These are phyloP conservation scores for grape (Vitis vinifera) DNA, from an alignment of 164 flowering plant species.

Conservation along the genomic window DNA sequence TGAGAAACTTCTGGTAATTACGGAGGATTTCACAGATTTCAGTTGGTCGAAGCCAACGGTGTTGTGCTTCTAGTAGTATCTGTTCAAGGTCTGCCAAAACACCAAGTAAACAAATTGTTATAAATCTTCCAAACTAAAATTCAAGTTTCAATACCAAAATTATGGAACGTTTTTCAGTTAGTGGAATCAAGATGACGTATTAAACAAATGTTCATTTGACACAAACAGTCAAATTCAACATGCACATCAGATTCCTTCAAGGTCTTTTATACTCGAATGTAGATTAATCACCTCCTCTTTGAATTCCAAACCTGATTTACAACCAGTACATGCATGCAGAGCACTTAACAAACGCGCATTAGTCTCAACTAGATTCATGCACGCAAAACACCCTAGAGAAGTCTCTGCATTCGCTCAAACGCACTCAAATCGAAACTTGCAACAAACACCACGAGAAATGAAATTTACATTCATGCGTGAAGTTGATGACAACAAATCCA, in stretches of 20 bases:
- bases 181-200: background rate
- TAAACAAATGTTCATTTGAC: no score
- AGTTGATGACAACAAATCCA: background rate
- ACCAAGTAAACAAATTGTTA: background rate
- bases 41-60: conserved; percentile 72
- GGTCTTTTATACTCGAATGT: no score
- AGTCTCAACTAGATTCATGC: background rate
- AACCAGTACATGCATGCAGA: no score
- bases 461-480: background rate
- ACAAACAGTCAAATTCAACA: no score
- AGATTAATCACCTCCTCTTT: no score
- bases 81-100: conserved; percentile 44
- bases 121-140: background rate
- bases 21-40: conserved; percentile 74
- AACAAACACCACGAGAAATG: background rate
- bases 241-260: no score
- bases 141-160: background rate
- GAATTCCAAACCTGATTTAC: no score
- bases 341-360: no score
- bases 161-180: background rate
- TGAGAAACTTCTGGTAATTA: conserved; percentile 48
- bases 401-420: background rate
- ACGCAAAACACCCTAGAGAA: background rate
- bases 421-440: background rate
- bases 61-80: conserved; percentile 54